phyloP scores from a whole-genome alignment of 2,329 filamentous ascomycete genomes.

The Pseudocercospora fijiensis region DNA sequence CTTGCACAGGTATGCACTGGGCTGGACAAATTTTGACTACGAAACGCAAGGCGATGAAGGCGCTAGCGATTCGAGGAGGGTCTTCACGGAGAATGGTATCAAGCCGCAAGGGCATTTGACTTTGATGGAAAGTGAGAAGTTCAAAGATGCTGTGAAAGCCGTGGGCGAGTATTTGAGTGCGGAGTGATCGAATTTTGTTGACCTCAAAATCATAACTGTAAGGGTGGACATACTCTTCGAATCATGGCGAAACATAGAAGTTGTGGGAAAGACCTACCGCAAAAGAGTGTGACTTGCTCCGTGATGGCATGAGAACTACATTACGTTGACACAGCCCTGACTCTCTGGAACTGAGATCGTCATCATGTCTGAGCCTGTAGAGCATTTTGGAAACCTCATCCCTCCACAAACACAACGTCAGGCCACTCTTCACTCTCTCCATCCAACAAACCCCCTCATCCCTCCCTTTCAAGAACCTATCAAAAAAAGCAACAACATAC shows the following conservation, averaged over 20 bases:
- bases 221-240: too few species aligned
- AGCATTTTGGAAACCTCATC: too few species aligned
- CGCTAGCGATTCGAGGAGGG: slow-evolving; percentile 84
- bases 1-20: slow-evolving; percentile 71
- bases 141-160: slow-evolving; percentile 72
- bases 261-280: neutral
- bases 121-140: slow-evolving; percentile 76
- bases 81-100: slow-evolving; percentile 91
- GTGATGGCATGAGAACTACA: too few species aligned
- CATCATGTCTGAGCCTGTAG: too few species aligned
- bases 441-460: neutral
- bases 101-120: slow-evolving; percentile 81
- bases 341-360: too few species aligned
- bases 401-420: neutral
- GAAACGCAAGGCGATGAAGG: slow-evolving; percentile 74
- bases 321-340: too few species aligned
- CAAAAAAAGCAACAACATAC: slow-evolving; percentile 3
- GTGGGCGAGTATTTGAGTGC: slow-evolving; percentile 68
- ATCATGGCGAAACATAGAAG: neutral
- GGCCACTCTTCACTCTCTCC: neutral
- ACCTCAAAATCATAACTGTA: neutral
- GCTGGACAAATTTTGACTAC: slow-evolving; percentile 70
- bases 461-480: neutral
- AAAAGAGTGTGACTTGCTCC: too few species aligned
- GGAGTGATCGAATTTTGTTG: neutral